Conservation (phyloP, 768 basidiomycete genomes). For the Mrakia blollopis region DNA sequence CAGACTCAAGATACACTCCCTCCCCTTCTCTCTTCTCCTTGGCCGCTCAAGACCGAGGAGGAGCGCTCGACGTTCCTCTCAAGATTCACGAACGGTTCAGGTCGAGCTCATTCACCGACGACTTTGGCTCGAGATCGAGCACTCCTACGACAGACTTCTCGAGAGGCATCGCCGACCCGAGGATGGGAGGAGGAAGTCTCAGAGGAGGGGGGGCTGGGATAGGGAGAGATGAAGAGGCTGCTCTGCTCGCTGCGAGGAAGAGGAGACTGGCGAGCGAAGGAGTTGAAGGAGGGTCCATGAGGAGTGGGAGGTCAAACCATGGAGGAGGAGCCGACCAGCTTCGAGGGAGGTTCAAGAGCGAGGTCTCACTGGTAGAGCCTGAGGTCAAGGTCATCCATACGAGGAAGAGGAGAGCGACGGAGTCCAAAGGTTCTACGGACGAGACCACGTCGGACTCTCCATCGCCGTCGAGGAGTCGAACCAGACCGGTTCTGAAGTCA, state of each 20-base stretch:
- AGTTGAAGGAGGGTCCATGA: not conserved
- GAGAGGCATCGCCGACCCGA: not conserved
- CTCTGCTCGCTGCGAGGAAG: not conserved
- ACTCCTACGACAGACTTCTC: not conserved
- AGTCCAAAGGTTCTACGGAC: not conserved
- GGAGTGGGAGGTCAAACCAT: not conserved
- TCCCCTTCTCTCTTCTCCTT: not conserved
- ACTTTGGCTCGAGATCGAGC: not conserved
- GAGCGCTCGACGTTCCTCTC: not conserved
- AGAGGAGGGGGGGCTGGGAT: not conserved
- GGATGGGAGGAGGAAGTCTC: not conserved
- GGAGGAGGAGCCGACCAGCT: not conserved
- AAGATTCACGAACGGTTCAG: not conserved
- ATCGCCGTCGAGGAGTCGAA: not conserved
- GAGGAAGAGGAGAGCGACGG: slow-evolving; percentile 1
- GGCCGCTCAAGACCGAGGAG: not conserved
- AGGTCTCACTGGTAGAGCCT: not conserved
- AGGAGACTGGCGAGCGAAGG: not conserved
- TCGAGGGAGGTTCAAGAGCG: not conserved
- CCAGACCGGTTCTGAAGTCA: not conserved
- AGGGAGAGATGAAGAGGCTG: not conserved
- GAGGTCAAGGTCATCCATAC: not conserved
- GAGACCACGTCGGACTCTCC: not conserved
- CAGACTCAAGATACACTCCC: not conserved
- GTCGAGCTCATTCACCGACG: not conserved